A percentile compares a stretch with the other conserved stretches of the same genome.
Evolutionary conservation across 2,329 filamentous ascomycete genomes (phyloP).

Genomic region (Claviceps arundinis): DNA sequence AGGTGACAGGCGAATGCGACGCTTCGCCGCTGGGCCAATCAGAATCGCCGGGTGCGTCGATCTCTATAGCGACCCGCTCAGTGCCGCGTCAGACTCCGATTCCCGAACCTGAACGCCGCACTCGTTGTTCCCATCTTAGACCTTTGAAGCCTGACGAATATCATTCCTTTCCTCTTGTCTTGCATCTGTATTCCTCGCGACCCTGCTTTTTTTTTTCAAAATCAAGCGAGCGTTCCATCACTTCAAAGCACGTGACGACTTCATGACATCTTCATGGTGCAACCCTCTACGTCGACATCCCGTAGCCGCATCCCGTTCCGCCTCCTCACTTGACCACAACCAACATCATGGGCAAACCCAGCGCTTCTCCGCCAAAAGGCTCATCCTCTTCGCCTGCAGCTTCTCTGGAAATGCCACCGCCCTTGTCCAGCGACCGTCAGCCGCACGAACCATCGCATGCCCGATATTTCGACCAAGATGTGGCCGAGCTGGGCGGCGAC

Average conservation of each 20-base stretch:
- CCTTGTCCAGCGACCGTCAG: background rate
- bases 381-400: slow-evolving; percentile 13
- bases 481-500: slow-evolving; percentile 20
- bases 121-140: no score
- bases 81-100: no score
- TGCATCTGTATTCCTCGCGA: background rate
- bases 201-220: no score
- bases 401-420: slow-evolving; percentile 14
- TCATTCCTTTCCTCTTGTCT: background rate
- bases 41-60: no score
- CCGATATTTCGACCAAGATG: slow-evolving; percentile 24
- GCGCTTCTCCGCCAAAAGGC: slow-evolving; percentile 7
- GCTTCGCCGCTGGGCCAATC: no score
- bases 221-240: background rate
- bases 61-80: no score
- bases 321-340: background rate
- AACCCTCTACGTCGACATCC: background rate
- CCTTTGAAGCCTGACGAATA: no score
- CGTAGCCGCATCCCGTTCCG: background rate
- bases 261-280: background rate
- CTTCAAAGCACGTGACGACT: background rate
- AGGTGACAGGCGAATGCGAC: no score
- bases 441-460: slow-evolving; percentile 8
- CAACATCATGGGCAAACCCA: slow-evolving; percentile 15
- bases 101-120: no score